Base-by-base conservation (phyloP, 768 basidiomycete genomes). In the Boletellus ananas region DNA sequence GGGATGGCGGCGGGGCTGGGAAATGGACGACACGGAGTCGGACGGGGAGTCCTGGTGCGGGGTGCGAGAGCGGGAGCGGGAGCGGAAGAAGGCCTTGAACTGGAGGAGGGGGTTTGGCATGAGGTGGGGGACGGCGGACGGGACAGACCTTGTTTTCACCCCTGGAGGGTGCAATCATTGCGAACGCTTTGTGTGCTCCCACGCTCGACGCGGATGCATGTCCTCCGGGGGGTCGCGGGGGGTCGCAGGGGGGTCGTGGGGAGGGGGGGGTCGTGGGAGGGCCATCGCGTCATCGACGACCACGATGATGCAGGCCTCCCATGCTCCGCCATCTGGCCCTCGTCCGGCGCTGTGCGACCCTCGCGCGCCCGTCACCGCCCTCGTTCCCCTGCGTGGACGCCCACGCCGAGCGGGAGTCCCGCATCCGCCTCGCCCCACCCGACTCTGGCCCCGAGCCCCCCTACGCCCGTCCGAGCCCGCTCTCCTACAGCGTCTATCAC, bases 371-470 rank as follows among this genome's bases (percentile, higher is more conserved):
- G 18, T 38, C 36, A 46, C 7, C 70, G 69, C 33, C 70, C 60
- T 50, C 67, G 6, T 85, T 93, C 70, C 78, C 90, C 6, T 93
- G 90, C 57, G 89, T 93, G 17, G 89, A 91, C 49, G 87, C 87
- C 1, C 90, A 93, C 55, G 83, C 85, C 4, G 76, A 74, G 4
- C 76, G 90, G 10, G 80, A 86, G 64, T 84, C 80, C 0, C 78
- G 78, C 31, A 65, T 83, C 55, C 51, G 42, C 65, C 14, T 58
- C 61, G 33, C 68, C 21, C 58, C 67, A 3, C 55, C 66, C 0
- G 76, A 76, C 17, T 74, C 79, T 17, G 90, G 90, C 6, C 90
- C 90, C 0, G 90, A 93, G 61, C 87, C 88, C 0, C 77, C 88
- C 0, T 93, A 93, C 59, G 85, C 87, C 0, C 81, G 90, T 11